Evolutionary conservation across 371 early-diverging fungal genomes (phyloP).

Genomic region (Apophysomyces ossiformis): DNA sequence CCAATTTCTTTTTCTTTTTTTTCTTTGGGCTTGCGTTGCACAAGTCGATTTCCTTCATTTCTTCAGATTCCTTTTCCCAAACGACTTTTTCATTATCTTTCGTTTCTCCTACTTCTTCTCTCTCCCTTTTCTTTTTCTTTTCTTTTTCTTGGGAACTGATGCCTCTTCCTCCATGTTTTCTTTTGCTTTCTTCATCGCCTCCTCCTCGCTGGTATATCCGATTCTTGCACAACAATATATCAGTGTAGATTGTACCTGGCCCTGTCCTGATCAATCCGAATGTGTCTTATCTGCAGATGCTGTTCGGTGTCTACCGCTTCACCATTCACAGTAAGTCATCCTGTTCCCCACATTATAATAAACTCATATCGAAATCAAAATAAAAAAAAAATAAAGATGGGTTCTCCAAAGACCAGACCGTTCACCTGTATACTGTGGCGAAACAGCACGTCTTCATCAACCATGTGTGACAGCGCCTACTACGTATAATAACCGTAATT

Average conservation of each 20-base stretch:
- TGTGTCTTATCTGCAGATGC: constrained; percentile 22
- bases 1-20: background rate
- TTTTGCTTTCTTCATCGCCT: background rate
- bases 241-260: constrained; percentile 32
- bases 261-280: constrained; percentile 21
- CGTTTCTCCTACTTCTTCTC: background rate
- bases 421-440: constrained; percentile 31
- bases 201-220: background rate
- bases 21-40: background rate
- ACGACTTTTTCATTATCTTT: background rate
- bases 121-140: background rate
- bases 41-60: constrained; percentile 7
- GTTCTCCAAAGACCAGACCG: constrained; percentile 19
- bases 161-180: constrained; percentile 1
- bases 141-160: constrained; percentile 8
- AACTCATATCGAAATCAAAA: background rate
- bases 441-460: constrained; percentile 24
- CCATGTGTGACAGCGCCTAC: constrained; percentile 29
- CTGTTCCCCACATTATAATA: background rate
- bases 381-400: constrained; percentile 23
- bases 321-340: constrained; percentile 30
- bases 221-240: background rate
- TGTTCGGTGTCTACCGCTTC: constrained; percentile 22
- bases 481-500: background rate
- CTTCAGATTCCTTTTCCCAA: constrained; percentile 5